Evolutionary conservation across 768 basidiomycete species (phyloP), one percentile per base, ranked within the genome.

Genomic region (Lactifluus hygrophoroides): DNA sequence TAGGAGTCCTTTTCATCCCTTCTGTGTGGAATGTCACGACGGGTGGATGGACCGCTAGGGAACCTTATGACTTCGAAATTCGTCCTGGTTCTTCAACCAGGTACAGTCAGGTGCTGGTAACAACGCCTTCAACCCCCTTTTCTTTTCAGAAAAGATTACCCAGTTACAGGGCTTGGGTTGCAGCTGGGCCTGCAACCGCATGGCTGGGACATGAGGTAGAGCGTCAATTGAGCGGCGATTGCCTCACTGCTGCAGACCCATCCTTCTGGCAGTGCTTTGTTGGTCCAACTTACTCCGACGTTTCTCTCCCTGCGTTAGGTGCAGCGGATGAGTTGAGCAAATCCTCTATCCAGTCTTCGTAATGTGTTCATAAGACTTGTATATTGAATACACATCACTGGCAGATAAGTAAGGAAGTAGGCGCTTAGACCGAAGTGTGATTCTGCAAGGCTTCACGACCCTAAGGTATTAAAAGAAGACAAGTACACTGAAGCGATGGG

Each of bases 401-500:
- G 27, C 25, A 47, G 35, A 42, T 37, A 23, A 37, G 35, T 38
- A n/a, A 11, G 10, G 28, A 9, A 47, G 37, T 34, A 27, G 38
- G 30, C 25, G 16, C 45, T 40, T 43, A 19, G 21, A 40, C 44
- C 11, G 23, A 35, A 42, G 27, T 27, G 17, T 17, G 46, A 37
- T 25, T 19, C 34, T 17, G 45, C 42, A 56, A 17, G 32, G 54
- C 30, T 32, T 51, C 37, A 46, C 43, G 25, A 46, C 54, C 34
- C 35, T 32, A 44, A 43, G 44, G 27, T 51, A 56, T 23, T 49
- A 46, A 42, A 21, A 45, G 50, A 55, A 51, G n/a, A n/a, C n/a
- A n/a, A n/a, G 43, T 56, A 60, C 49, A 44, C 35, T 5, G 48
- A 38, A 21, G 17, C 30, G 14, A 42, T 11, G 21, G 19, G 40